phyloP scores from a whole-genome alignment of 2,329 filamentous ascomycete genomes.

The Sarocladium brachiariae region DNA sequence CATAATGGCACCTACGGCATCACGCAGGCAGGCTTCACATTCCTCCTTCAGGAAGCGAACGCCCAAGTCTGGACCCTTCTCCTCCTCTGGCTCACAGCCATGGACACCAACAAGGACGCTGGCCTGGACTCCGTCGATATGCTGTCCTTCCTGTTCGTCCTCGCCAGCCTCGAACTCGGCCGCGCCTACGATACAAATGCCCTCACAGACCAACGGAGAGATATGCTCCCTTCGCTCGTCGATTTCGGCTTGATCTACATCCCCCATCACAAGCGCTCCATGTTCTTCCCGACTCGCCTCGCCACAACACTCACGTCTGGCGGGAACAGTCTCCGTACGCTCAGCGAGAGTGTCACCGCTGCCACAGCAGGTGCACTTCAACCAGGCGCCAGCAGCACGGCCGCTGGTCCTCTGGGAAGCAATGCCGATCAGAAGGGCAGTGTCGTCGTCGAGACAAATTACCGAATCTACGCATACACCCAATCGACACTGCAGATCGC shows the following conservation, averaged over 20 bases:
- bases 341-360: conserved; percentile 61
- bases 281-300: conserved; percentile 85
- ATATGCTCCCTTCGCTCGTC: conserved; percentile 83
- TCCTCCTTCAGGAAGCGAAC: conserved; percentile 89
- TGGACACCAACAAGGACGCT: conserved; percentile 49
- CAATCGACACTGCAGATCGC: conserved; percentile 90
- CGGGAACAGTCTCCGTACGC: conserved; percentile 62
- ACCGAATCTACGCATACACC: conserved; percentile 95
- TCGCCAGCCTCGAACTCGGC: conserved; percentile 87
- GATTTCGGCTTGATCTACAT: conserved; percentile 91
- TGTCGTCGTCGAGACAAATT: conserved; percentile 97
- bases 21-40: conserved; percentile 89
- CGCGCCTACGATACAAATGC: conserved; percentile 83
- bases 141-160: conserved; percentile 90
- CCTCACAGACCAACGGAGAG: conserved; percentile 71
- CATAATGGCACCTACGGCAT: conserved; percentile 66
- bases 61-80: conserved; percentile 95
- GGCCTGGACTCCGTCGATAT: conserved; percentile 87
- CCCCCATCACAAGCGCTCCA: conserved; percentile 47
- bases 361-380: conserved; percentile 44
- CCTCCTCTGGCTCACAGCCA: conserved; percentile 85
- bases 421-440: conserved; percentile 58
- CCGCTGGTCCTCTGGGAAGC: conserved; percentile 26
- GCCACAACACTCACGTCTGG: conserved; percentile 91
- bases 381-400: conserved; percentile 28